Evolutionary conservation across 2,329 filamentous ascomycete species (phyloP).

Genomic region (Drechslerella coelobrocha): DNA sequence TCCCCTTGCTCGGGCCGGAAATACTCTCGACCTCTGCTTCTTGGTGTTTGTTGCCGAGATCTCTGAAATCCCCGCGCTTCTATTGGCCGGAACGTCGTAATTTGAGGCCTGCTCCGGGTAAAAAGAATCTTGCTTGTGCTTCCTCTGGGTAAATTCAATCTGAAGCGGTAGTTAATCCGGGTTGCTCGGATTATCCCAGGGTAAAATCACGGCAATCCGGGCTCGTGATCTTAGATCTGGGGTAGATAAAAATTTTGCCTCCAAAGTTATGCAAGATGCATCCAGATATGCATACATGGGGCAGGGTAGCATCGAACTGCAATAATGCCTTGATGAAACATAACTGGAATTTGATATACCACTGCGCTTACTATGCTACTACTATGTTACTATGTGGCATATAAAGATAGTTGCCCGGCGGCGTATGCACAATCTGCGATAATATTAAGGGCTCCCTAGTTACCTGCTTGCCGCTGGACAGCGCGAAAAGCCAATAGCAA

Average conservation of each 20-base stretch:
- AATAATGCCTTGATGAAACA: neutral
- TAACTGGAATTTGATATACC: neutral
- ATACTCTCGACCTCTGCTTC: too few species aligned
- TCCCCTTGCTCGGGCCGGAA: constrained; percentile 25
- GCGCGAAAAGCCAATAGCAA: constrained; percentile 7
- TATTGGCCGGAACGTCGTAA: constrained; percentile 24
- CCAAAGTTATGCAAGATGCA: neutral
- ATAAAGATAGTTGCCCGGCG: neutral
- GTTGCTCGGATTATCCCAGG: constrained; percentile 39
- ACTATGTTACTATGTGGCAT: neutral
- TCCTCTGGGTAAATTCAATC: constrained; percentile 29
- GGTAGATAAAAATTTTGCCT: neutral
- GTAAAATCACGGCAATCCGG: neutral
- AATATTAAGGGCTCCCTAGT: neutral
- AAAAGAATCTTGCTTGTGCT: constrained; percentile 51
- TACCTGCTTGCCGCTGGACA: neutral
- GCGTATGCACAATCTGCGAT: neutral
- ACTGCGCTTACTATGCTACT: neutral
- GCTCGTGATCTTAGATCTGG: constrained; percentile 1
- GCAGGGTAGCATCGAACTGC: neutral
- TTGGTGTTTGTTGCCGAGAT: too few species aligned
- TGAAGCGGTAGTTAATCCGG: constrained; percentile 34
- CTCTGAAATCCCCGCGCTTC: constrained; percentile 3
- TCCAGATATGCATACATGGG: neutral
- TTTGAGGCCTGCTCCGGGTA: constrained; percentile 46